Percentiles rank a stretch among this genome's conserved stretches.
phyloP scores from a whole-genome alignment of 768 basidiomycete genomes.

The Lentinula sp. region DNA sequence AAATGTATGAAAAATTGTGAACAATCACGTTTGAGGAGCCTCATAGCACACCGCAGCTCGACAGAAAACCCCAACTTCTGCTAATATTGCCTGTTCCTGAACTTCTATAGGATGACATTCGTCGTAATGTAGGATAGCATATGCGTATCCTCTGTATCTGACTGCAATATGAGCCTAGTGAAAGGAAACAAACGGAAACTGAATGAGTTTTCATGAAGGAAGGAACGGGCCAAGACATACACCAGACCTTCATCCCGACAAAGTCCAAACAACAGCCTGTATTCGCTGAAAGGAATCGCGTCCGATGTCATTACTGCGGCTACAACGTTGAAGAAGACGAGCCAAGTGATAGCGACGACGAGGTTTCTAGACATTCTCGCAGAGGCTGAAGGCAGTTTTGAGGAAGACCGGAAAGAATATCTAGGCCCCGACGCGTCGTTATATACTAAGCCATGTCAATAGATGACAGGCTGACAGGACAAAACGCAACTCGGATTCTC shows the following conservation, averaged over 20 bases:
- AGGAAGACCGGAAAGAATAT: too few species aligned
- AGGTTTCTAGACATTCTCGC: conserved; percentile 19
- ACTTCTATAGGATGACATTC: neutral
- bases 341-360: conserved; percentile 50
- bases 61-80: neutral
- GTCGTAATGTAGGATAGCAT: neutral
- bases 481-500: too few species aligned
- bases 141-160: neutral
- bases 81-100: neutral
- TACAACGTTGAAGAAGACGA: conserved; percentile 85
- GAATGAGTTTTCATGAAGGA: neutral
- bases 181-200: too few species aligned
- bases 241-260: neutral
- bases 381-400: too few species aligned
- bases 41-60: neutral
- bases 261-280: neutral
- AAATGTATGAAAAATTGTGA: neutral
- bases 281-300: neutral
- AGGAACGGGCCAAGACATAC: neutral
- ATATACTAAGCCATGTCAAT: too few species aligned
- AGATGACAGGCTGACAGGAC: too few species aligned
- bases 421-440: too few species aligned
- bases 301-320: conserved; percentile 12
- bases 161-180: neutral
- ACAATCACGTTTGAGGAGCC: neutral